A percentile compares a stretch with the other conserved stretches of the same genome.
phyloP scores from a whole-genome alignment of 768 basidiomycete species.

The Boletellus emodensis region DNA sequence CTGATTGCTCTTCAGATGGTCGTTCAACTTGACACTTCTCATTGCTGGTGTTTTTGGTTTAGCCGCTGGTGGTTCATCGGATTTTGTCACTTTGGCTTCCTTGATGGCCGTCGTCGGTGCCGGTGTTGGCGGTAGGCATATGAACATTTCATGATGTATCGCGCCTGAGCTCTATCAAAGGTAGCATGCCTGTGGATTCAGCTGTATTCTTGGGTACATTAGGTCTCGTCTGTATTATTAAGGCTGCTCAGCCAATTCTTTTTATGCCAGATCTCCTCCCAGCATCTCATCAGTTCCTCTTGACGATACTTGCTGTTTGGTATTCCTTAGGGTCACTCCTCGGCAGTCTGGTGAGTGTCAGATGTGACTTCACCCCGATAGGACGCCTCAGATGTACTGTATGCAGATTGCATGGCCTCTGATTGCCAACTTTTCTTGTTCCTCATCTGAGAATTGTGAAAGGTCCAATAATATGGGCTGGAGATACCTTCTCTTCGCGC shows the following conservation, averaged over 20 bases:
- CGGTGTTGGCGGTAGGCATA: conserved; percentile 43
- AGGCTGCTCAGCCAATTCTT: neutral
- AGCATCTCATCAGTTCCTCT: conserved; percentile 51
- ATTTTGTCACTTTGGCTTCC: conserved; percentile 46
- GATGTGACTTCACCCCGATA: neutral
- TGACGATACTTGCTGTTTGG: conserved; percentile 59
- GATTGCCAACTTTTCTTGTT: conserved; percentile 52
- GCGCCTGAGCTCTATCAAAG: conserved; percentile 9
- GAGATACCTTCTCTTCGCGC: conserved; percentile 54
- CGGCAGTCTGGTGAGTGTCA: conserved; percentile 38
- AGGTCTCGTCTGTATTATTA: neutral
- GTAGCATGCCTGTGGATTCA: conserved; percentile 56
- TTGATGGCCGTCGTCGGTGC: conserved; percentile 44
- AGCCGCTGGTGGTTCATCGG: conserved; percentile 43
- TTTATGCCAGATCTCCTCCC: conserved; percentile 44
- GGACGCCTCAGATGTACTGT: neutral
- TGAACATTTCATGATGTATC: neutral
- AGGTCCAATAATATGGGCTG: conserved; percentile 58
- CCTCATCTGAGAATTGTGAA: conserved; percentile 32
- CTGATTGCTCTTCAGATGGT: conserved; percentile 32
- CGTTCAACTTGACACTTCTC: conserved; percentile 54
- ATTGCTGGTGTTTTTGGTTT: conserved; percentile 52
- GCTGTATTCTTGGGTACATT: conserved; percentile 46
- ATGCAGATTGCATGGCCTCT: conserved; percentile 58
- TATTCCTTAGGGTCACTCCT: conserved; percentile 57